Evolutionary conservation across 805 yeast genomes (phyloP).

Genomic region (Spathaspora hagerdaliae): DNA sequence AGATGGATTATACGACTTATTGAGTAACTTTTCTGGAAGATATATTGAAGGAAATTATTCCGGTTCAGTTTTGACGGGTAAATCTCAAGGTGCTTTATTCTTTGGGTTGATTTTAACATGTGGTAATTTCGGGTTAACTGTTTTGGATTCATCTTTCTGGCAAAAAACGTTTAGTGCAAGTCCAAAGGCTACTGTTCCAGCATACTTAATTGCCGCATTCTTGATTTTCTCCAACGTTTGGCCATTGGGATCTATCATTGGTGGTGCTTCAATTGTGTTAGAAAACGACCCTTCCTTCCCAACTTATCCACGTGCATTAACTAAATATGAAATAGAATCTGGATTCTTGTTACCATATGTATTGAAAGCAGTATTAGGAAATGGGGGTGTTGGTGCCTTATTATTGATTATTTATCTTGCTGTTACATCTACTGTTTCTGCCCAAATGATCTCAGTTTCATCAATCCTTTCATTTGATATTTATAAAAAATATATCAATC

Average conservation of each 20-base stretch:
- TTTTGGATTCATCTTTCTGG: slow-evolving; percentile 39
- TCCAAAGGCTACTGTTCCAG: slow-evolving; percentile 32
- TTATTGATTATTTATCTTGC: slow-evolving; percentile 34
- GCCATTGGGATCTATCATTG: slow-evolving; percentile 34
- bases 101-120: slow-evolving; percentile 31
- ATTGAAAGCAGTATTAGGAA: slow-evolving; percentile 26
- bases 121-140: slow-evolving; percentile 35
- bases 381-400: slow-evolving; percentile 27
- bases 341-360: slow-evolving; percentile 29
- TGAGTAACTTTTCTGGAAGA: slow-evolving; percentile 15
- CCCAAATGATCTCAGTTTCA: slow-evolving; percentile 38
- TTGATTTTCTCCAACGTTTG: slow-evolving; percentile 30
- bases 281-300: slow-evolving; percentile 22
- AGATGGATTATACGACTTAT: slow-evolving; percentile 21
- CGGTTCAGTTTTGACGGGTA: slow-evolving; percentile 35
- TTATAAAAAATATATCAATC: slow-evolving; percentile 41
- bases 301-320: slow-evolving; percentile 29
- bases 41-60: slow-evolving; percentile 28
- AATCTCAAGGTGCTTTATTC: slow-evolving; percentile 28
- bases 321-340: slow-evolving; percentile 21
- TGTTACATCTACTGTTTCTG: slow-evolving; percentile 39
- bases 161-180: slow-evolving; percentile 37
- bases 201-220: slow-evolving; percentile 30
- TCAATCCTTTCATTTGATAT: slow-evolving; percentile 44
- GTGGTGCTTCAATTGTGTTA: slow-evolving; percentile 27